Base-by-base conservation (phyloP, 345 rosid species). In the Acer yangbiense region DNA sequence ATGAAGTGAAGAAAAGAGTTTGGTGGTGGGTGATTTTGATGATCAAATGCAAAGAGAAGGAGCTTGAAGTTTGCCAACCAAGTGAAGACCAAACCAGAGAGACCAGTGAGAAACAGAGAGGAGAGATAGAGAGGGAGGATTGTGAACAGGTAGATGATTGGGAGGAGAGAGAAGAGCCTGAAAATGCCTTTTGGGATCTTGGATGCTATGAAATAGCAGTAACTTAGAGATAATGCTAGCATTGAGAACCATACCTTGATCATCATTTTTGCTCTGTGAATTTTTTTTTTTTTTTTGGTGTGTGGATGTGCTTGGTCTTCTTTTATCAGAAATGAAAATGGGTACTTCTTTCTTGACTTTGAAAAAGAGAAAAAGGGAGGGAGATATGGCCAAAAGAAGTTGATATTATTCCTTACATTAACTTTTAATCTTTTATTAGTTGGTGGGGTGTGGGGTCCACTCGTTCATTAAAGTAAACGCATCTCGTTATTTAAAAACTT, bases 11-110 rank as follows among this genome's bases (percentile, higher is more conserved):
- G 2, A 0, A 84, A 21, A 2, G 85, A 73, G 23, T 57, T 71
- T 13, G 32, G 66, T 13, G 32, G 66, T 58, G 54, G 41, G 9
- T 79, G 27, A 60, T 68, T 39, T 35, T 35, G 39, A 35, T 72
- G 71, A 52, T 77, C 79, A 39, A 85, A 85, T 25, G 80, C 81
- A 44, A 90, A 87, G 72, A 84, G 88, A 0, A 87, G 70, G 74
- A 90, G 89, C 74, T 83, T 88, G 76, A 87, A 88, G 43, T 77
- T 90, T 52, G 86, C 86, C 2, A 84, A 71, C 88, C 87, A 90
- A 41, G 88, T 16, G 16, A 85, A 35, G 50, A 84, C 76, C 50
- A 84, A 77, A 0, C 80, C 58, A 1, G 46, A 25, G 25, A 75
- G 7, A 9, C 65, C 82, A 25, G 23, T 32, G 20, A 76, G 75